phyloP scores from a whole-genome alignment of 2,329 filamentous ascomycete species.

The Xenosphaeropsis pyriputrescens region DNA sequence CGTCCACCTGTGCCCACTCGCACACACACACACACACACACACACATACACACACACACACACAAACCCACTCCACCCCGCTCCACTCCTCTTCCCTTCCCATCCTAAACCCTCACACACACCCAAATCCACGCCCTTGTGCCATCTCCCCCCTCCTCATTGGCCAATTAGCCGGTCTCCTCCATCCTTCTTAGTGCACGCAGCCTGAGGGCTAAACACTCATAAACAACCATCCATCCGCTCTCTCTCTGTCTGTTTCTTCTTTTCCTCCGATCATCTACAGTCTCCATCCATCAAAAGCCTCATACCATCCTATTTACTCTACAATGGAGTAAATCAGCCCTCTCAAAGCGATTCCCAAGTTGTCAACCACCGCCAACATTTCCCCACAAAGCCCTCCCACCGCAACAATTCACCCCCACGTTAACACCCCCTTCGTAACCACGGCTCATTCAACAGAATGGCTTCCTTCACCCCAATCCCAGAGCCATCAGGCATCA shows the following conservation, averaged over 20 bases:
- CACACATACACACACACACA: too few relatives aligned
- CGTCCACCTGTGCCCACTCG: too few relatives aligned
- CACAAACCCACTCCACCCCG: not conserved
- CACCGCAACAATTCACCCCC: not conserved
- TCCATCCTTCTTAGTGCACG: not conserved
- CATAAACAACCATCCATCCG: not conserved
- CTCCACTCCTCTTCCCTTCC: not conserved
- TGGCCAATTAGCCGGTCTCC: not conserved
- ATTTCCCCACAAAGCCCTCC: not conserved
- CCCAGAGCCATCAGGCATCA: slow-evolving; percentile 3
- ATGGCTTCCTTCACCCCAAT: slow-evolving; percentile 3
- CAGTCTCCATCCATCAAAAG: not conserved
- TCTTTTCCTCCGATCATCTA: not conserved
- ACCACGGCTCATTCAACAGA: not conserved
- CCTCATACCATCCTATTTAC: not conserved
- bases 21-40: too few relatives aligned
- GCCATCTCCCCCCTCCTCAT: not conserved
- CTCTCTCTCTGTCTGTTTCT: not conserved
- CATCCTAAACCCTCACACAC: not conserved
- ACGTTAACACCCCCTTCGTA: not conserved
- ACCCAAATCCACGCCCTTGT: too few relatives aligned
- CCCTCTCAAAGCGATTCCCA: not conserved
- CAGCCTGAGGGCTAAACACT: too few relatives aligned
- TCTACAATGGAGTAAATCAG: slow-evolving; percentile 1
- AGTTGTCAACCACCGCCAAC: not conserved